Conservation (phyloP, 106 monocot genomes). For the Cymbidium sinense region DNA sequence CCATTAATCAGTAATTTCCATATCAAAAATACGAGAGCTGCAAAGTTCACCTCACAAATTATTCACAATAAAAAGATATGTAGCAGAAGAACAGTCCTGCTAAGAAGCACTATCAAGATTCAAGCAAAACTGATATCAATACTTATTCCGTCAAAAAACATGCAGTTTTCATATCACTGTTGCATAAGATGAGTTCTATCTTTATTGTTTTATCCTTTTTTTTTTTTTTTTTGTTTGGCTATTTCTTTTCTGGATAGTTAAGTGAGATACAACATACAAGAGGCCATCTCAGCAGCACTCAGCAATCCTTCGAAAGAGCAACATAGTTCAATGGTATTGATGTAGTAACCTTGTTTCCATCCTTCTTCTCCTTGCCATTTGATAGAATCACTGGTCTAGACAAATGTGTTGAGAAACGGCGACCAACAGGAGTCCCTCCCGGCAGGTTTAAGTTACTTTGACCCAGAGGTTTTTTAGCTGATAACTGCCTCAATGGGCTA, state of each 20-base stretch:
- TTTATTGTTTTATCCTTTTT: not conserved
- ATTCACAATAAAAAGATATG: too few relatives aligned
- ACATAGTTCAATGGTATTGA: slow-evolving; percentile 68
- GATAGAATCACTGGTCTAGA: slow-evolving; percentile 28
- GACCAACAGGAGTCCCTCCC: slow-evolving; percentile 41
- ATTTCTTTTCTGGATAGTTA: not conserved
- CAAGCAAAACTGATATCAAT: too few relatives aligned
- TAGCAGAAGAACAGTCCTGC: too few relatives aligned
- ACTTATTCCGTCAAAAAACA: not conserved
- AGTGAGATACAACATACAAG: not conserved
- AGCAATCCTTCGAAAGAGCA: slow-evolving; percentile 63
- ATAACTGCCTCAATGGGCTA: slow-evolving; percentile 56
- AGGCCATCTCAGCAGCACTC: not conserved
- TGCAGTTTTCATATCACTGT: not conserved
- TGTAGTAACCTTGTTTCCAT: slow-evolving; percentile 12
- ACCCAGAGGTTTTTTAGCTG: slow-evolving; percentile 68
- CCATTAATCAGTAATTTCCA: too few relatives aligned
- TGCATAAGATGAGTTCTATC: not conserved
- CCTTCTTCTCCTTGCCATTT: slow-evolving; percentile 48
- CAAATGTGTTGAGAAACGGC: slow-evolving; percentile 43
- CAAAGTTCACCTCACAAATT: too few relatives aligned
- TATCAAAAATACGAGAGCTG: too few relatives aligned
- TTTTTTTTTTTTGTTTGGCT: not conserved
- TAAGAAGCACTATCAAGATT: too few relatives aligned
- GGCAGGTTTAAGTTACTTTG: slow-evolving; percentile 60